These are phyloP conservation scores for Arthroderma uncinatum DNA, from an alignment of 2,329 filamentous ascomycete species.

Conservation along the genomic window DNA sequence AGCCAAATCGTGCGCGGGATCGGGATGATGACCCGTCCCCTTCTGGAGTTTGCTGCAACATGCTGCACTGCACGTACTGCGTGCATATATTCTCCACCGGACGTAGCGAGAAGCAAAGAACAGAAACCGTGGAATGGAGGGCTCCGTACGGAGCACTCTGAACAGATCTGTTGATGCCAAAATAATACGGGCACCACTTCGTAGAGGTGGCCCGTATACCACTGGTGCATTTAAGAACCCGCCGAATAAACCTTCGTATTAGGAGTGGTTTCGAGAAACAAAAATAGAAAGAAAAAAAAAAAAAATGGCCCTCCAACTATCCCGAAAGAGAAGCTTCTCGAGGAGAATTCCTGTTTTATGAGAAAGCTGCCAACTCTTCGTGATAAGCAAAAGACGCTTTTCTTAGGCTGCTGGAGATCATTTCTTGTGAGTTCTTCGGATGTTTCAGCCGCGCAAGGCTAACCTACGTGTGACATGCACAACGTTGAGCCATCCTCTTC, in stretches of 20 bases:
- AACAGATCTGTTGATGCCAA: background rate
- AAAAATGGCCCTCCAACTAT: background rate
- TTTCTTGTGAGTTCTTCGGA: conserved; percentile 4
- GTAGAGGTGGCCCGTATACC: background rate
- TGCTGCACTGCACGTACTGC: background rate
- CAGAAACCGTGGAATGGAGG: background rate
- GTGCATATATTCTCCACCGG: conserved; percentile 2
- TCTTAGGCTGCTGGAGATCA: background rate
- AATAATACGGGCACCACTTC: conserved; percentile 3
- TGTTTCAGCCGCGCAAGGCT: conserved; percentile 5
- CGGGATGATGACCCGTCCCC: background rate
- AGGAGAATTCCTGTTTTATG: background rate
- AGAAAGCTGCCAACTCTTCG: background rate
- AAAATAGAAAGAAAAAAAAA: background rate
- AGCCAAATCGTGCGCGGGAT: background rate
- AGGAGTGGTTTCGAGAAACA: background rate
- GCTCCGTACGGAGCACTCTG: background rate
- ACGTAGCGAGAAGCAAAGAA: background rate
- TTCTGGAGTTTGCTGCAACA: background rate
- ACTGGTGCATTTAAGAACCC: background rate
- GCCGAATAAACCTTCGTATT: conserved; percentile 3
- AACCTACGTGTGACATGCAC: background rate
- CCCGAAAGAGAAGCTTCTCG: background rate
- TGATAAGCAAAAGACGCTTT: background rate
- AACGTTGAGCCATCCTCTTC: background rate